phyloP scores from a whole-genome alignment of 169 alveolate genomes.

The Eimeria tenella region DNA sequence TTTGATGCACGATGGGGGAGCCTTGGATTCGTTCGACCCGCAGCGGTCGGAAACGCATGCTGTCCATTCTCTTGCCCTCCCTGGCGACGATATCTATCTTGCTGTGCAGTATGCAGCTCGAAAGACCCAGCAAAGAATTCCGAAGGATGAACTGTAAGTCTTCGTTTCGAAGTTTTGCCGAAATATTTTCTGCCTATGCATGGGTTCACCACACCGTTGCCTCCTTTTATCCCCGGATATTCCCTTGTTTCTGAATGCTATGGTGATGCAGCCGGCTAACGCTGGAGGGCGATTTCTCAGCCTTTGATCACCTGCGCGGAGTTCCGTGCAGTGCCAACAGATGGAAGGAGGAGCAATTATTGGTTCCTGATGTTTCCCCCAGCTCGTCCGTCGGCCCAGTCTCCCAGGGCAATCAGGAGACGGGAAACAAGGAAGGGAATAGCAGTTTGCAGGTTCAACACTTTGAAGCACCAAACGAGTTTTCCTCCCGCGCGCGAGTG shows the following conservation, averaged over 20 bases:
- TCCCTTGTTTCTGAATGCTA: background rate
- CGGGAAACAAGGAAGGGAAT: background rate
- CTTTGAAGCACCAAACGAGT: background rate
- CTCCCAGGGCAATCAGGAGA: background rate
- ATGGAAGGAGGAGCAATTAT: background rate
- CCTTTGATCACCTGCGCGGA: conserved; percentile 64
- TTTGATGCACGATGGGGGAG: conserved; percentile 20
- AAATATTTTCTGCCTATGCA: background rate
- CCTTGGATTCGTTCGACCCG: conserved; percentile 19
- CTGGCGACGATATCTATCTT: conserved; percentile 37
- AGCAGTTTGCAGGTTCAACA: background rate
- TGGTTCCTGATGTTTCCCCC: background rate
- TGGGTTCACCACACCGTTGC: background rate
- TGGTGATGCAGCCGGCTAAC: conserved; percentile 32
- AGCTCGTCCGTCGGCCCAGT: background rate
- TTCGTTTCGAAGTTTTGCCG: background rate
- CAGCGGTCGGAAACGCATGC: background rate
- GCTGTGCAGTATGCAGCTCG: conserved; percentile 52
- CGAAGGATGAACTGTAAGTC: conserved; percentile 14
- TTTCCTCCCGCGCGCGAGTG: conserved; percentile 18
- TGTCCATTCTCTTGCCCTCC: conserved; percentile 63
- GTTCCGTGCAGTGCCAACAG: conserved; percentile 17
- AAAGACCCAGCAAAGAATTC: conserved; percentile 25
- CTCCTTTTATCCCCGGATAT: background rate
- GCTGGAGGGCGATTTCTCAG: conserved; percentile 4